Base-by-base conservation (phyloP, 2,329 filamentous ascomycete species). In the Diaporthe longicolla region DNA sequence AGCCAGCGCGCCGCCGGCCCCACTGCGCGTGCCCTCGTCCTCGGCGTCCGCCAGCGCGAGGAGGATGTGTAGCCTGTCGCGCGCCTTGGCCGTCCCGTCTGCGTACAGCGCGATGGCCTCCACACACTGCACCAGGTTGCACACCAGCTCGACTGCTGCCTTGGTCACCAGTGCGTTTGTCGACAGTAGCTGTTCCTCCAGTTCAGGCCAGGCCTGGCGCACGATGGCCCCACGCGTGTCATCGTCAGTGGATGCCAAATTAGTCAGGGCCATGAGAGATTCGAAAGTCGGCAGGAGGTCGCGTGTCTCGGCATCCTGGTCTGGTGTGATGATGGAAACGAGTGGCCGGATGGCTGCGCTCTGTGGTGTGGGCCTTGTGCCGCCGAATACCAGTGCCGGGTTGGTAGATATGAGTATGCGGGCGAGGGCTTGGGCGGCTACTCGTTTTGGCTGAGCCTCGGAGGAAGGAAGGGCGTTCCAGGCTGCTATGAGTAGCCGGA, bases 221-320 rank as follows among this genome's bases (percentile, higher is more conserved):
- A 98, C 91, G 66, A 98, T 95, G 21, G 89, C 86, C 48, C 89
- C 87, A 58, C 92, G 89, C 8, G 90, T 88, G 8, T 91, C 89
- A 45, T 93, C 89, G 70, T 95, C 93, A 17, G 92, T 90, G 0
- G 94, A 97, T 0, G 96, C 97, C 10, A 99, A 89, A 78, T 99
- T 99, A 0, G 97, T 98, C 48, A 99, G 89, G 0, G 97, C 96
- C 82, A 98, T 93, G 11, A 99, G 89, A 0, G 93, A 89, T 83
- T 99, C 97, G 78, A 98, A 99, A 0, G 93, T 92, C 0, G 97
- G 95, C 0, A 99, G 89, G 19, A 98, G 89, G 81, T 98, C 94
- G 69, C 93, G 90, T 1, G 90, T 90, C 59, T 92, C 90, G 3
- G 88, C 85, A 1, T 86, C 85, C 6, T 91, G 89, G 68, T 93